Base-by-base conservation (phyloP, 163 green algal species). In the Scenedesmus sp. region DNA sequence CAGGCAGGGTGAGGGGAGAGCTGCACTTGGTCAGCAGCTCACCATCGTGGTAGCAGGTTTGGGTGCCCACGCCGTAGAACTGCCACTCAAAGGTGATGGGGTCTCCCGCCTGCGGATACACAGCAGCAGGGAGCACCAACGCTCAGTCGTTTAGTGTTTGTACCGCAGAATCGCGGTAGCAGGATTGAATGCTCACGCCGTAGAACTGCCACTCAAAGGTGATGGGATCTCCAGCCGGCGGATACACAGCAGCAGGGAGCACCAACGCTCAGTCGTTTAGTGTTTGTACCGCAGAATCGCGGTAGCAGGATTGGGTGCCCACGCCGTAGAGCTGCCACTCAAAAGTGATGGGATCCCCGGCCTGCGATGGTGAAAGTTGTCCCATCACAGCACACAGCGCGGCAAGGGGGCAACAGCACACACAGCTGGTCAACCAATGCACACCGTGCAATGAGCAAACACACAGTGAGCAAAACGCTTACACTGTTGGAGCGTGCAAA, bases 21-120 rank as follows among this genome's bases (percentile, higher is more conserved):
- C 54, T 56, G 46, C 16, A 52, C 12, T 60, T 34, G 13, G 70
- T 13, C 70, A 92, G 20, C 2, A 57, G 55, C 26, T 56, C 88
- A 3, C 57, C 76, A 26, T 92, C 88, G 26, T 92, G 77, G 76
- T 62, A 86, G 76, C 88, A 92, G 13, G 8, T 82, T 34, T 79
- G 70, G 70, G 6, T 79, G 70, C 70, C 70, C 4, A 79, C 70
- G 70, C 70, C 70, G 70, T 52, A 79, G 56, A 82, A 84, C 77
- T 76, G 82, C 79, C 60, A 91, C 12, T 10, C 56, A 9, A 88
- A 83, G 26, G 60, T 74, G 12, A 92, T 79, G 23, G 23, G 46
- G 70, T 79, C 70, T 52, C 70, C 70, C 12, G 18, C 13, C 70
- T 79, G 70, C 13, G 66, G 3, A n/a, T 46, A 23, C 4, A 46